Base-by-base conservation (phyloP, 805 yeast genomes). In the Ogataea parapolymorpha region DNA sequence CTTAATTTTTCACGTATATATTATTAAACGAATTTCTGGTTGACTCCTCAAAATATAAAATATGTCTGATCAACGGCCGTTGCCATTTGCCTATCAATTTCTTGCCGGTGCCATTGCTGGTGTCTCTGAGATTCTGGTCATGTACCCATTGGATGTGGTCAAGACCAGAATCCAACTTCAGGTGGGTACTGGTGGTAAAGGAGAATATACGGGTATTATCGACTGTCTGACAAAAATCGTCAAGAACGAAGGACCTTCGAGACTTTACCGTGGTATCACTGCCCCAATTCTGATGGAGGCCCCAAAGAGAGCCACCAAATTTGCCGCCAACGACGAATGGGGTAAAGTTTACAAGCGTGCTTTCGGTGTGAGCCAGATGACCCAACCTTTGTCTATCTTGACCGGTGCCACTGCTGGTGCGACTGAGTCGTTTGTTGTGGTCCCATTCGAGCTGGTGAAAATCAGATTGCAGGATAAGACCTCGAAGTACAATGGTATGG, bases 371-470 rank as follows among this genome's bases (percentile, higher is more conserved):
- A 63, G 72, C 7, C 64, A 75, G 49, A 75, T 85, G 78, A 85
- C 72, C 48, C 98, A 91, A 68, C 79, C 85, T 7, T 70, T 93
- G 59, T 88, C 97, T 2, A 71, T 93, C 41, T 71, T 91, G 53
- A 86, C 96, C 30, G 99, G 99, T 69, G 97, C 98, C 26, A 85
- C 95, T 44, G 99, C 99, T 6, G 99, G 99, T 70, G 95, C 96
- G 27, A 82, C 90, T 33, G 99, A 93, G 65, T 79, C 96, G 2
- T 88, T 90, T 61, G 96, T 93, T 32, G 98, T 93, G 41, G 98
- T 93, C 30, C 99, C 99, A 13, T 93, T 93, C 61, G 99, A 93
- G 68, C 75, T 93, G 61, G 86, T 93, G 54, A 93, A 93, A 68
- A 93, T 93, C 63, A 80, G 95, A 68, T 74, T 93, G 56, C 99